phyloP scores from a whole-genome alignment of 768 basidiomycete species.

The Heimioporus sp. region DNA sequence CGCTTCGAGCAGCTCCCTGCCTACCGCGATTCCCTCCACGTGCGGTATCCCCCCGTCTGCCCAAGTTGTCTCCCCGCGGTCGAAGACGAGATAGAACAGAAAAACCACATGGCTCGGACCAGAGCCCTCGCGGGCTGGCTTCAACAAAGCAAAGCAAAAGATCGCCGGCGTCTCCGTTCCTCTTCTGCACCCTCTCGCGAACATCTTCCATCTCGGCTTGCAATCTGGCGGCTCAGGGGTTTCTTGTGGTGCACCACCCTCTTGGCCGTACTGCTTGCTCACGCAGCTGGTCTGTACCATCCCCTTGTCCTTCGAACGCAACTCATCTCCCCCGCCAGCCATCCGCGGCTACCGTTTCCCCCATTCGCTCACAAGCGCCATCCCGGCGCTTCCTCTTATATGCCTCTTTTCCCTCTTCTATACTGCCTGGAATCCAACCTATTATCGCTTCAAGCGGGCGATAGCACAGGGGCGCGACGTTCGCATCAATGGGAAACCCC shows the following conservation, averaged over 20 bases:
- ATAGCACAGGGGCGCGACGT: slow-evolving; percentile 71
- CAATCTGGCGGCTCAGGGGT: slow-evolving; percentile 71
- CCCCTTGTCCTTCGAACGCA: background rate
- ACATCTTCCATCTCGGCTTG: slow-evolving; percentile 47
- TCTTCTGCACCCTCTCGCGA: slow-evolving; percentile 17
- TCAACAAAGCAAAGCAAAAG: slow-evolving; percentile 63
- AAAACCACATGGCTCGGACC: slow-evolving; percentile 79
- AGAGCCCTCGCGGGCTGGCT: slow-evolving; percentile 73
- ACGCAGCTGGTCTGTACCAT: slow-evolving; percentile 44
- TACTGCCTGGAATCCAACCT: slow-evolving; percentile 87
- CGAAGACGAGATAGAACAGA: slow-evolving; percentile 74
- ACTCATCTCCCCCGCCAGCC: slow-evolving; percentile 14
- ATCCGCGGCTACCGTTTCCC: slow-evolving; percentile 22
- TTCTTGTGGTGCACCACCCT: slow-evolving; percentile 58
- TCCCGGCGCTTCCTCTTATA: slow-evolving; percentile 48
- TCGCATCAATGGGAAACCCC: slow-evolving; percentile 59
- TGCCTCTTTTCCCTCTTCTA: slow-evolving; percentile 65
- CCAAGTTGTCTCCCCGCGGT: slow-evolving; percentile 70
- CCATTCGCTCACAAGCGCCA: slow-evolving; percentile 15
- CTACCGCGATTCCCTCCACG: slow-evolving; percentile 72
- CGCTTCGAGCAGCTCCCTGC: slow-evolving; percentile 63
- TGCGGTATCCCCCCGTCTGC: slow-evolving; percentile 89
- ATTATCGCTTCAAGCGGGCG: slow-evolving; percentile 55
- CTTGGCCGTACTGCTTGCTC: slow-evolving; percentile 38
- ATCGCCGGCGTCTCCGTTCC: slow-evolving; percentile 8